Evolutionary conservation across 148 eudicot genomes (phyloP), one percentile per base, ranked within the genome.

Genomic region (Euryodendron excelsum): DNA sequence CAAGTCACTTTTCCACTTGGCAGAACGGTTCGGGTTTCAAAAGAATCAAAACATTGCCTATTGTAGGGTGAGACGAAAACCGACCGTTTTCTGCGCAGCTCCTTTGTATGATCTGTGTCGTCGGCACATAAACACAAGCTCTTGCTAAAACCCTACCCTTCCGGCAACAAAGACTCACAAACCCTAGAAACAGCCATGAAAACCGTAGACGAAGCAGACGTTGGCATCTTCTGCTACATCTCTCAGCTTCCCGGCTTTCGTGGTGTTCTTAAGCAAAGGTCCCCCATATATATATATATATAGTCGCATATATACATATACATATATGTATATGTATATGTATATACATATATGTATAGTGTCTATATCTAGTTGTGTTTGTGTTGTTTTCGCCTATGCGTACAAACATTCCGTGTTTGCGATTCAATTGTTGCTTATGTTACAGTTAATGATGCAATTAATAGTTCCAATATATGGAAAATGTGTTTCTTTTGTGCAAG

Each of bases 231-330:
- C 64, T 93, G 93, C 80, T 96, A 89, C 88, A 90, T 93, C 60
- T 93, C 99, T 59, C 82, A 80, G 36, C 92, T 91, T 75, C 97
- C 98, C 36, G 99, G 99, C 62, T 96, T 96, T 63, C 91, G 92
- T 36, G 99, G 94, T 72, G 87, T 93, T 72, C 97, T 96, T 31
- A 96, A 96, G 73, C 99, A 96, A 85, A 88, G 99, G 99, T 89
- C 47, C 7, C 47, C 75, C 28, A 41, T 60, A 13, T 28, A 18
- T 56, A 20, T 25, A 3, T 48, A 21, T 11, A 1, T 45, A 3
- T 34, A 9, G 18, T 2, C 21, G 18, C 21, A 12, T 47, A 7
- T 14, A 31, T 27, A 0, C 30, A 1, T 21, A 17, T 58, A 20
- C 8, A 3, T 44, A 3, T 28, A 9, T 56, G 12, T 14, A 10